These are phyloP conservation scores for Dinochytrium kinnereticum DNA, from an alignment of 371 early-diverging fungal species.

Conservation along the genomic window DNA sequence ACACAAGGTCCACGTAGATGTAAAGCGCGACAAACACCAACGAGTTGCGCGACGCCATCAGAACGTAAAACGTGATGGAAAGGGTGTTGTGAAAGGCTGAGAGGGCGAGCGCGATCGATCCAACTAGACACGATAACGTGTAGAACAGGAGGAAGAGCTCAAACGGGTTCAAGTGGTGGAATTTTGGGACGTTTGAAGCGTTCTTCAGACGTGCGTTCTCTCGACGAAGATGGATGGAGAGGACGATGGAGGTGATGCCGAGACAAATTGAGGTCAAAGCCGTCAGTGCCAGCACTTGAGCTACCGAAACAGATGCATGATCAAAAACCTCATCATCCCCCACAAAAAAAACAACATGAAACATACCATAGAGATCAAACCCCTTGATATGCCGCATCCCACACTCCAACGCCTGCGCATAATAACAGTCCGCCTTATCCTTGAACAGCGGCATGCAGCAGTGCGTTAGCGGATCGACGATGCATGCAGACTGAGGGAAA, in stretches of 20 bases:
- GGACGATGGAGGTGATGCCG: background rate
- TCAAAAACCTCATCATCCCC: background rate
- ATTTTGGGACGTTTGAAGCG: background rate
- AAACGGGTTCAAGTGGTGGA: background rate
- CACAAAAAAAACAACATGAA: background rate
- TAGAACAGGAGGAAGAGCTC: slow-evolving; percentile 8
- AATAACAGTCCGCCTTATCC: background rate
- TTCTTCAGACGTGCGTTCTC: background rate
- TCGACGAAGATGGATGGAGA: background rate
- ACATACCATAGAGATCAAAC: slow-evolving; percentile 1
- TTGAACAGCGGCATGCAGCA: background rate
- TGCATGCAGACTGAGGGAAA: too few relatives aligned
- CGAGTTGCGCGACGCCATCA: background rate
- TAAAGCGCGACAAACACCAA: background rate
- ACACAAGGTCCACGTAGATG: slow-evolving; percentile 6
- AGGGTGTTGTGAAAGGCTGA: slow-evolving; percentile 2
- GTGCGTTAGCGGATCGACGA: too few relatives aligned
- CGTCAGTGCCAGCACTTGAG: background rate
- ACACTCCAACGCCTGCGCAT: background rate
- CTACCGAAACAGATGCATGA: background rate
- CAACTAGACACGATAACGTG: background rate
- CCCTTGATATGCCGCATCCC: background rate
- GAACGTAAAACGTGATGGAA: background rate
- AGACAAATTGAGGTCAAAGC: background rate
- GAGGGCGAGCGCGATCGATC: background rate